These are phyloP conservation scores for Rhizopus sp. DNA, from an alignment of 371 early-diverging fungal species.

Conservation along the genomic window DNA sequence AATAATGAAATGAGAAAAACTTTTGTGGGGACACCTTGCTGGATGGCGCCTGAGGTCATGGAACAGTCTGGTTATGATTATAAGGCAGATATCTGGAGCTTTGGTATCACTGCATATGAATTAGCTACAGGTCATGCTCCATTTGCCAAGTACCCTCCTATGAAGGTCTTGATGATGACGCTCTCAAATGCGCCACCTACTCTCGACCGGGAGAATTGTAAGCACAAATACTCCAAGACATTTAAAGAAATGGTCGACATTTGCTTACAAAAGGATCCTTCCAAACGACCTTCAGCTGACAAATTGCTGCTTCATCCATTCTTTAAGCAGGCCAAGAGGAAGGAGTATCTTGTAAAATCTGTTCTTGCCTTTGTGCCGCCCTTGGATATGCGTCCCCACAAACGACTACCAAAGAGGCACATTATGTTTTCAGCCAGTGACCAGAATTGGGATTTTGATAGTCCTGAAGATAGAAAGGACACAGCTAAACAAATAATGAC, in stretches of 20 bases:
- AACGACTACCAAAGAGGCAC: slow-evolving; percentile 41
- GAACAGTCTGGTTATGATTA: slow-evolving; percentile 81
- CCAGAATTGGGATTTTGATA: slow-evolving; percentile 50
- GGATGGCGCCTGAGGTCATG: slow-evolving; percentile 92
- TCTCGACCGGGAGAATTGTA: slow-evolving; percentile 73
- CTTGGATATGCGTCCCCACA: slow-evolving; percentile 62
- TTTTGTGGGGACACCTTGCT: slow-evolving; percentile 92
- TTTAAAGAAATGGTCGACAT: slow-evolving; percentile 88
- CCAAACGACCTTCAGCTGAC: slow-evolving; percentile 79
- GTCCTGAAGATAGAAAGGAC: slow-evolving; percentile 17
- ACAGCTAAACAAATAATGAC: no score
- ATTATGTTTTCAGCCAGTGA: slow-evolving; percentile 35
- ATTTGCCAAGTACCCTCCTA: slow-evolving; percentile 87
- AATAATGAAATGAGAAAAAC: slow-evolving; percentile 81
- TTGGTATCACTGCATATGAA: slow-evolving; percentile 91
- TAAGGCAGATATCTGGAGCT: slow-evolving; percentile 93
- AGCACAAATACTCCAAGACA: slow-evolving; percentile 72
- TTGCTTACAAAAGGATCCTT: slow-evolving; percentile 84
- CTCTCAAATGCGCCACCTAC: slow-evolving; percentile 89
- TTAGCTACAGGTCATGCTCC: slow-evolving; percentile 93
- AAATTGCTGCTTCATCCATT: slow-evolving; percentile 78
- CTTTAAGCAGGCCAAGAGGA: slow-evolving; percentile 82
- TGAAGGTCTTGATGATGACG: slow-evolving; percentile 90
- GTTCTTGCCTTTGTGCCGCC: slow-evolving; percentile 72
- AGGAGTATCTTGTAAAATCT: slow-evolving; percentile 60